Percentiles rank a stretch among this genome's conserved stretches.
phyloP scores from a whole-genome alignment of 306 rosid species.

The Quercus suber region DNA sequence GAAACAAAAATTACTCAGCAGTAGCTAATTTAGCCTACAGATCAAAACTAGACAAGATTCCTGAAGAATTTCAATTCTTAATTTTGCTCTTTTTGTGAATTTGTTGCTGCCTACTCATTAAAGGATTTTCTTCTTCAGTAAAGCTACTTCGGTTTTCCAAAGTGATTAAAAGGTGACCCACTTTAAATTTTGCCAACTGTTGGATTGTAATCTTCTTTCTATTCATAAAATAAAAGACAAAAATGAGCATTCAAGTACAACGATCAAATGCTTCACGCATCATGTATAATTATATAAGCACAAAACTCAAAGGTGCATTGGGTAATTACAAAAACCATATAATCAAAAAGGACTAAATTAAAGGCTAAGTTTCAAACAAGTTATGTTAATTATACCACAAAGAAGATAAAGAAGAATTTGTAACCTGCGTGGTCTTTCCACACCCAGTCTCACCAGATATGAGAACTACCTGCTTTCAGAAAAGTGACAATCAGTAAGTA shows the following conservation, averaged over 20 bases:
- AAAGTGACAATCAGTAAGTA: constrained; percentile 27
- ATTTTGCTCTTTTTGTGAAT: too few species aligned
- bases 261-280: constrained; percentile 4
- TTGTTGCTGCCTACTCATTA: too few species aligned
- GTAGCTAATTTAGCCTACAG: too few species aligned
- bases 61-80: too few species aligned
- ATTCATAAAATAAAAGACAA: not conserved
- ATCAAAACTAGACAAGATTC: too few species aligned
- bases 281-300: not conserved
- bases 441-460: constrained; percentile 95
- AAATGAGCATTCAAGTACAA: not conserved
- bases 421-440: constrained; percentile 99
- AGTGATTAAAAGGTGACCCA: not conserved
- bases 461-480: constrained; percentile 78
- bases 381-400: constrained; percentile 28
- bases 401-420: constrained; percentile 39
- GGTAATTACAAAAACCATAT: constrained; percentile 9
- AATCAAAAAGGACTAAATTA: not conserved
- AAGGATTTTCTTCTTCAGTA: not conserved
- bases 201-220: not conserved
- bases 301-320: not conserved
- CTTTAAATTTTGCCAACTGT: not conserved
- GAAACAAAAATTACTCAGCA: too few species aligned
- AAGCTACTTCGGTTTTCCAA: not conserved
- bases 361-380: constrained; percentile 22